phyloP scores from a whole-genome alignment of 441 rosid species.

The Gossypium aridum region DNA sequence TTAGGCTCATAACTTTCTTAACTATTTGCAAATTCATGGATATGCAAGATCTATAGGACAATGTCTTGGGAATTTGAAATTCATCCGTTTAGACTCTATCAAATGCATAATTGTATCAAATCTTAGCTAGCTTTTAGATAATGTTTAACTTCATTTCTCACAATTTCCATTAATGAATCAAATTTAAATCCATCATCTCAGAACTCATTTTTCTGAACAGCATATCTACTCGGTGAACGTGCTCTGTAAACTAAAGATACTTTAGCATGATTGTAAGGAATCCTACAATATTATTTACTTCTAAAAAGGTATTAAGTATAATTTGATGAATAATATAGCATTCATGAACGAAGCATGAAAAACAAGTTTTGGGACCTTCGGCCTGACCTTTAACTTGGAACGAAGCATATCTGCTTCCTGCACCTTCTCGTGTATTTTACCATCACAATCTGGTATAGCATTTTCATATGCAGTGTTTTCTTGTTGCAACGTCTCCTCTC shows the following conservation, averaged over 20 bases:
- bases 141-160: background rate
- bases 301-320: background rate
- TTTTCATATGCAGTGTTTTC: conserved; percentile 70
- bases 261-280: background rate
- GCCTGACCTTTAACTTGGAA: conserved; percentile 54
- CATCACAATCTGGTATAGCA: conserved; percentile 68
- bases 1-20: background rate
- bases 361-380: conserved; percentile 6
- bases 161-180: background rate
- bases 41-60: background rate
- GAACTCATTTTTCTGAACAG: no score
- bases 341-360: background rate
- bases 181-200: background rate
- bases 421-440: conserved; percentile 55
- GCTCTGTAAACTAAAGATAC: background rate
- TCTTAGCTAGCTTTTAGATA: background rate
- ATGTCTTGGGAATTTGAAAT: background rate
- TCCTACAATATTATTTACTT: background rate
- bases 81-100: background rate
- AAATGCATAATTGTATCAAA: background rate
- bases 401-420: conserved; percentile 55
- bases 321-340: background rate
- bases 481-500: conserved; percentile 64
- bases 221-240: background rate
- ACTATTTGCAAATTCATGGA: background rate